A percentile compares a stretch with the other conserved stretches of the same genome.
These are phyloP conservation scores for Acanthamoeba castellanii DNA, from an alignment of 208 protist genomes.

Conservation along the genomic window DNA sequence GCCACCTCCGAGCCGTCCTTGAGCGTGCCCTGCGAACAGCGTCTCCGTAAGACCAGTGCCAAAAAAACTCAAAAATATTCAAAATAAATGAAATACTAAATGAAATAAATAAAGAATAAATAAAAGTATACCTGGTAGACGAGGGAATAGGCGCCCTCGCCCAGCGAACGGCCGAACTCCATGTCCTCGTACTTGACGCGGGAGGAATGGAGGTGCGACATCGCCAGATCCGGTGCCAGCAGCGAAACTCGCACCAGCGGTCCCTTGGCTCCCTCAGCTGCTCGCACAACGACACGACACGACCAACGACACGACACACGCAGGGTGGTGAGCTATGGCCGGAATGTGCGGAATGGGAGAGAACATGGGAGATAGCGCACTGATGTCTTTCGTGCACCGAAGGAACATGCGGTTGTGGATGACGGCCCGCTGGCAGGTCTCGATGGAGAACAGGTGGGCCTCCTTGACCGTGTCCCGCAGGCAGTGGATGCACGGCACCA, in stretches of 20 bases:
- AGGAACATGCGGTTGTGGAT: constrained; percentile 53
- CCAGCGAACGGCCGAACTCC: constrained; percentile 15
- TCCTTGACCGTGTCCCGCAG: constrained; percentile 38
- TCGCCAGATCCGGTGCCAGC: constrained; percentile 66
- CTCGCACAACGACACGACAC: neutral
- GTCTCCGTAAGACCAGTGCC: no score
- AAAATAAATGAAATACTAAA: no score
- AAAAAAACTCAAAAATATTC: no score
- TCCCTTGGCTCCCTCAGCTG: constrained; percentile 19
- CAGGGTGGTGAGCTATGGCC: no score
- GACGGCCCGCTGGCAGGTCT: constrained; percentile 20
- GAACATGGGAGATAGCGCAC: neutral
- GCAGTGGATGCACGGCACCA: constrained; percentile 64
- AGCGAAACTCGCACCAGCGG: constrained; percentile 2
- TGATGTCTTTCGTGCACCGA: neutral
- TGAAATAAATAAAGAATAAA: no score
- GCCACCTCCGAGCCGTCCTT: constrained; percentile 56
- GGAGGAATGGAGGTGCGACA: constrained; percentile 45
- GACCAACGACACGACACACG: no score
- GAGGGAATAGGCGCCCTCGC: constrained; percentile 44
- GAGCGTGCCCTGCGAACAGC: neutral
- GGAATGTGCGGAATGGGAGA: no score
- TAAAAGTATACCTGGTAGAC: neutral
- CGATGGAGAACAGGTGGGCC: constrained; percentile 43
- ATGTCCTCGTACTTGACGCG: constrained; percentile 51